phyloP scores from a whole-genome alignment of 495 filamentous ascomycete genomes.

The Penicillium macrosclerotiorum region DNA sequence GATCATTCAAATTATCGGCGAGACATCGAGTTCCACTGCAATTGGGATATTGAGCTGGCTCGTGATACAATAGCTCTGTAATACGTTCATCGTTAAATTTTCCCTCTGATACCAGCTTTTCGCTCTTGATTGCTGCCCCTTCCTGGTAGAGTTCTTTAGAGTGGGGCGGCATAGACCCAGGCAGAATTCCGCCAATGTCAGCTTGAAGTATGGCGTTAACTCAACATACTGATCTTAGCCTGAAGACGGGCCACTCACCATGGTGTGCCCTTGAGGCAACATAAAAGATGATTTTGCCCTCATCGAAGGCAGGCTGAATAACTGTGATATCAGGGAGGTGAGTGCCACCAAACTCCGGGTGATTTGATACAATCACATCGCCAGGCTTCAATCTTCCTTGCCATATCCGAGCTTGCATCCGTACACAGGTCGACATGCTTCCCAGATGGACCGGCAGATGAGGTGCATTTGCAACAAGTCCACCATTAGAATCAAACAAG shows the following conservation, averaged over 20 bases:
- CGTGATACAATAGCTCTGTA: conserved; percentile 72
- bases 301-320: conserved; percentile 75
- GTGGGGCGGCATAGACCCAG: conserved; percentile 93
- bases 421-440: conserved; percentile 63
- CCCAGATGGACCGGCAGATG: conserved; percentile 92
- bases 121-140: conserved; percentile 86
- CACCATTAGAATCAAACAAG: conserved; percentile 38
- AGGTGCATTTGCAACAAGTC: conserved; percentile 63
- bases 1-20: conserved; percentile 89
- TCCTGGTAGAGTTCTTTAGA: conserved; percentile 91
- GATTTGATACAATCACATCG: conserved; percentile 92
- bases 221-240: neutral
- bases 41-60: conserved; percentile 79
- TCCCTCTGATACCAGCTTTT: conserved; percentile 88
- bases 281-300: conserved; percentile 76
- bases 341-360: conserved; percentile 87
- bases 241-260: conserved; percentile 50
- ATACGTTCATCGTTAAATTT: conserved; percentile 84
- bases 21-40: conserved; percentile 88
- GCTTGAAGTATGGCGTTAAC: conserved; percentile 74
- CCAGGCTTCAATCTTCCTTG: conserved; percentile 79
- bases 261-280: conserved; percentile 83
- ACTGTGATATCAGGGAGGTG: conserved; percentile 91
- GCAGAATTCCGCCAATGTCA: conserved; percentile 92
- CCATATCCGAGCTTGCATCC: conserved; percentile 78